Base-by-base conservation (phyloP, 2,329 filamentous ascomycete genomes). In the Clarireedia paspali region DNA sequence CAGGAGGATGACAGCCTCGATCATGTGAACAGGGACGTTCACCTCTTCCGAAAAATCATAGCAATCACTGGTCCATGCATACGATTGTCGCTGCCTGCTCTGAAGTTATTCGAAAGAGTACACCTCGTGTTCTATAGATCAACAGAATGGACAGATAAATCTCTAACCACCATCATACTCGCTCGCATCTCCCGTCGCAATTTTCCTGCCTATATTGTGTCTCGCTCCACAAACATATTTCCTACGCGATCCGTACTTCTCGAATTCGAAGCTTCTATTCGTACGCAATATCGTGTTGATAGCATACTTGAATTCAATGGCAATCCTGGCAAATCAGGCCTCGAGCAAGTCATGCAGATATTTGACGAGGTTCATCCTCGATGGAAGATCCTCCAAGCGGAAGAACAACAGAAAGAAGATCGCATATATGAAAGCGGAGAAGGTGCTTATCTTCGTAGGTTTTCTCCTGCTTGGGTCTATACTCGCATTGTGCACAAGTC, bases 111-210 rank as follows among this genome's bases (percentile, higher is more conserved):
- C 65, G 91, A 96, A 70, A 83, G 94, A 26, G 91, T 97, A 0
- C 94, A 97, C 72, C 75, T 99, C 2, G 91, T 99, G 27, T 99
- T 96, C 70, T 97, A 97, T 70, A 81, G 92, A 57, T 96, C 91
- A 9, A 95, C 90, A 0, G 89, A 96, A 69, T 99, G 94, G 94
- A 95, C 91, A 0, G 92, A 97, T 65, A 97, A 96, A 70, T 96
- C 92, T 1, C 75, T 99, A 14, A 97, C 90, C 1, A 92, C 91
- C 0, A 92, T 97, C 53, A 96, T 99, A 46, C 78, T 99, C 5
- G 89, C 94, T 6, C 91, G 92, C 61, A 95, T 95, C 56, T 89
- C 91, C 2, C 81, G 84, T 45, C 81, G 89, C 38, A 94, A 91
- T 68, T 99, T 96, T 62, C 91, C 92, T 0, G 77, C 87, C 3